Base-by-base conservation (phyloP, 495 filamentous ascomycete species). In the Aspergillus hancockii region DNA sequence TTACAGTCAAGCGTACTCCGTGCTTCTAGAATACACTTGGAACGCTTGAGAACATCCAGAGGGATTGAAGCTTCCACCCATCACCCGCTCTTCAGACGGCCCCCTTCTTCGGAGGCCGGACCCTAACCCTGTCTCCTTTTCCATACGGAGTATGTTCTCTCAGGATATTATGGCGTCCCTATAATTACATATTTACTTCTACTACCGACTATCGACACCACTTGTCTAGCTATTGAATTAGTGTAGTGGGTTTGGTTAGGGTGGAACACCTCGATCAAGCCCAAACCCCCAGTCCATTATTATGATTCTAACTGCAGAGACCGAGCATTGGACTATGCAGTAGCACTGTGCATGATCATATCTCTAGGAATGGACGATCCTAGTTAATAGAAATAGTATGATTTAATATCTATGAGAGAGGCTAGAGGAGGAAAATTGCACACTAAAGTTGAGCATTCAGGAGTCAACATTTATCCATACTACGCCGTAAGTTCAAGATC, bases 1-100 rank as follows among this genome's bases (percentile, higher is more conserved):
- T 25, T 57, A 13, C 28, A 31, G 43, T 53, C 40, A 38, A 50
- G 34, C 47, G 49, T 41, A 6, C 21, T 47, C 43, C 19, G 34
- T 19, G 13, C 5, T 72, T 72, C 69, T 72, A 72, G 69, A 72
- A 72, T 57, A 63, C 61, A 58, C 55, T 55, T 72, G 65, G 69
- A 72, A 72, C 49, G 28, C 55, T 40, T 38, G 38, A 59, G 58
- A 54, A 55, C 56, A 55, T 40, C 38, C 6, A 45, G 41, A 45
- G n/a, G 38, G 43, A 54, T 60, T 45, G 60, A 68, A 68, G 60
- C 55, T 68, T 68, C 63, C 55, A 60, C 60, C 41, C 56, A 40
- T 45, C 47, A 25, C 53, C 57, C 51, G 34, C 31, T 49, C 52
- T 47, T 45, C 52, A 31, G 21, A 9, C 53, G 22, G n/a, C 34